Evolutionary conservation across 78 protist species (phyloP).

Genomic region (Kipferlia bialata): DNA sequence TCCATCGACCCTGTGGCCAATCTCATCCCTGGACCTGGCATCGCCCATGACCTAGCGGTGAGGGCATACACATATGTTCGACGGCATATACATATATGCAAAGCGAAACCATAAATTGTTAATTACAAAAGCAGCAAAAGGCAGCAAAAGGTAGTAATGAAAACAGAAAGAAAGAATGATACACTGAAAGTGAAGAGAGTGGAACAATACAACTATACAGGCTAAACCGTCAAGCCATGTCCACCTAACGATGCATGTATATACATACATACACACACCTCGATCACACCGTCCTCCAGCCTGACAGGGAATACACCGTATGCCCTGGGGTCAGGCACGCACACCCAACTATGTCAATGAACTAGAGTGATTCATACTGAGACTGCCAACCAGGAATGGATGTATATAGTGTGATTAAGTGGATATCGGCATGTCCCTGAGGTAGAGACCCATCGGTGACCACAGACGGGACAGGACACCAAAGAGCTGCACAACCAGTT

Average conservation of each 20-base stretch:
- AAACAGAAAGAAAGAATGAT: not conserved
- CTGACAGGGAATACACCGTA: not conserved
- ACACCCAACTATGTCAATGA: no score
- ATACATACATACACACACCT: not conserved
- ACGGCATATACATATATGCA: not conserved
- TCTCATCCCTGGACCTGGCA: conserved; percentile 2
- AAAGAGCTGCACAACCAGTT: not conserved
- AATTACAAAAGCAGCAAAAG: conserved; percentile 4
- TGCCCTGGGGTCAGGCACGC: no score
- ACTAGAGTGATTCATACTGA: no score
- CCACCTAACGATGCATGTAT: no score
- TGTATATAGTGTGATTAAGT: no score
- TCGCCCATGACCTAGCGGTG: conserved; percentile 1
- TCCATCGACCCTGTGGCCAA: not conserved
- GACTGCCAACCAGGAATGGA: no score
- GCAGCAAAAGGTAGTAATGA: no score
- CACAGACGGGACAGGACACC: not conserved
- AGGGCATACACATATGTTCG: not conserved
- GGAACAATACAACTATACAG: not conserved
- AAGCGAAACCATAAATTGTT: not conserved
- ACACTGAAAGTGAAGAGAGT: not conserved
- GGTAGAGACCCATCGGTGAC: not conserved
- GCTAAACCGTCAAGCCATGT: no score
- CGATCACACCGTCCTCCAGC: not conserved
- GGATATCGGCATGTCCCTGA: not conserved